Evolutionary conservation across 768 basidiomycete genomes (phyloP).

Genomic region (Tylopilus sp.): DNA sequence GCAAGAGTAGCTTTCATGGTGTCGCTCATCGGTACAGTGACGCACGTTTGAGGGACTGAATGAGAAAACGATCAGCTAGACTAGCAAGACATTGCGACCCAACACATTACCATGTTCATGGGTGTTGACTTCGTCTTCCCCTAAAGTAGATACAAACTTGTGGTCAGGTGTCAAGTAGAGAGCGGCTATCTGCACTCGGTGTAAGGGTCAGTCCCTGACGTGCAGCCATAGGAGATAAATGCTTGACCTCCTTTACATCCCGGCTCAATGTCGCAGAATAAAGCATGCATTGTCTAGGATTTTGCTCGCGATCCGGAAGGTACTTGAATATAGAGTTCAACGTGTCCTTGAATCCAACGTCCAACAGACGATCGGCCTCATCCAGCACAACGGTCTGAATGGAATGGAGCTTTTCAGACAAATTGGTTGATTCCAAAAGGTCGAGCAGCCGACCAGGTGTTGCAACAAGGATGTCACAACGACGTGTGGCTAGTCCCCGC

Average conservation of each 20-base stretch:
- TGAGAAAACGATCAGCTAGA: neutral
- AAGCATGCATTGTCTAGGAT: conserved; percentile 64
- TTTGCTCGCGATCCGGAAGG: conserved; percentile 42
- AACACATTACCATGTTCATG: conserved; percentile 51
- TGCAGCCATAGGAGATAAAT: neutral
- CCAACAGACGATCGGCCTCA: conserved; percentile 72
- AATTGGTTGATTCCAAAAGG: conserved; percentile 49
- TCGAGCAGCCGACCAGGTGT: conserved; percentile 77
- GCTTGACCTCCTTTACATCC: conserved; percentile 54
- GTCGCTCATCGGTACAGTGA: conserved; percentile 41
- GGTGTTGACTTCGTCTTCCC: conserved; percentile 53
- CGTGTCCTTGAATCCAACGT: conserved; percentile 68
- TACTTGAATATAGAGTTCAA: conserved; percentile 57
- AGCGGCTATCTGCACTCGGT: conserved; percentile 23
- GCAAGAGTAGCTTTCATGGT: conserved; percentile 41
- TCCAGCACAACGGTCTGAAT: conserved; percentile 57
- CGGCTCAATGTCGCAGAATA: conserved; percentile 75
- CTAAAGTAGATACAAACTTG: conserved; percentile 56
- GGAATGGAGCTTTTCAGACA: conserved; percentile 35
- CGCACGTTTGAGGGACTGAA: conserved; percentile 45
- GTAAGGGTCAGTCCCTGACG: too few species aligned
- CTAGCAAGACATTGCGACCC: neutral
- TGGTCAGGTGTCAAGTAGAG: conserved; percentile 27
- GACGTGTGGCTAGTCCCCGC: conserved; percentile 25
- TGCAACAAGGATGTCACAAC: conserved; percentile 59